phyloP scores from a whole-genome alignment of 2,329 filamentous ascomycete species.

The Fusarium guadeloupense region DNA sequence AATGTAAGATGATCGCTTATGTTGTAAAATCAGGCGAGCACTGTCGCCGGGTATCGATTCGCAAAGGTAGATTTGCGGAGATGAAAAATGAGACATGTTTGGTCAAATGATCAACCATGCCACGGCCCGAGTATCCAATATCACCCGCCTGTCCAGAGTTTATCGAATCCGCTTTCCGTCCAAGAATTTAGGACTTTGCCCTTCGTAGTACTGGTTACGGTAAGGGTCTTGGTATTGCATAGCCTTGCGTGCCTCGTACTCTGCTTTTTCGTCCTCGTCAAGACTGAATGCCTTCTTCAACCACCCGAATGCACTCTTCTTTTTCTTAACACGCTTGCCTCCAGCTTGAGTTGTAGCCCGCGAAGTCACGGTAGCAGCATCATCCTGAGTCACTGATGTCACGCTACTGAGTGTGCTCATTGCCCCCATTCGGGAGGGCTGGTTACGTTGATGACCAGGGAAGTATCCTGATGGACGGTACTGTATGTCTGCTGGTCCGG shows the following conservation, averaged over 20 bases:
- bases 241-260: conserved; percentile 65
- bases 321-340: conserved; percentile 66
- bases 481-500: conserved; percentile 48
- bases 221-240: conserved; percentile 54
- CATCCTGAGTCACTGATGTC: conserved; percentile 57
- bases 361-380: conserved; percentile 43
- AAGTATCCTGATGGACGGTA: conserved; percentile 47
- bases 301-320: conserved; percentile 74
- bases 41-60: conserved; percentile 42
- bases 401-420: conserved; percentile 68
- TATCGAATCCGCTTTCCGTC: conserved; percentile 62
- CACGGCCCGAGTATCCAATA: conserved; percentile 10
- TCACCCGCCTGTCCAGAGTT: neutral
- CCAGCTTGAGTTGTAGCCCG: conserved; percentile 43
- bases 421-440: conserved; percentile 61
- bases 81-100: conserved; percentile 18
- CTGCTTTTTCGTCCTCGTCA: conserved; percentile 69
- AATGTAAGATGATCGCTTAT: conserved; percentile 14
- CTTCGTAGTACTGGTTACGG: conserved; percentile 60
- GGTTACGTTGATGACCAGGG: conserved; percentile 56
- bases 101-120: neutral
- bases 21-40: conserved; percentile 33
- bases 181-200: conserved; percentile 61
- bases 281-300: conserved; percentile 73
- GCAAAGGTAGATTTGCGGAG: conserved; percentile 32